These are phyloP conservation scores for Vaccinium myrtillus DNA, from an alignment of 148 eudicot species.

Conservation along the genomic window DNA sequence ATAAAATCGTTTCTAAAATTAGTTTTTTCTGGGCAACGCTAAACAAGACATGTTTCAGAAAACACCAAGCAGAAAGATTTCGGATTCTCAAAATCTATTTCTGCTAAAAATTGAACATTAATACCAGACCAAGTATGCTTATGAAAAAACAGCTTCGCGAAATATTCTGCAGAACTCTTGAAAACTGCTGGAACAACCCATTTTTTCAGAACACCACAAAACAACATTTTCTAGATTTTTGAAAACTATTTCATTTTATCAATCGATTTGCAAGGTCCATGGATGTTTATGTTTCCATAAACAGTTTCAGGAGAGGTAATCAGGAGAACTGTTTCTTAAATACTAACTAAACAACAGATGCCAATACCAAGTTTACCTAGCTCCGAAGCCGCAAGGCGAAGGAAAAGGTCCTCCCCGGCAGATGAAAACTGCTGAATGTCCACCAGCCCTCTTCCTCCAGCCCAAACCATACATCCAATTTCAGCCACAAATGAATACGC, in stretches of 20 bases:
- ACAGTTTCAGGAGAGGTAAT: neutral
- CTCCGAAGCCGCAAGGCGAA: constrained; percentile 16
- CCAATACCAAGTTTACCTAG: neutral
- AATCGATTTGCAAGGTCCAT: too few species aligned
- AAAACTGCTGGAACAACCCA: neutral
- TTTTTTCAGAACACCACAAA: neutral
- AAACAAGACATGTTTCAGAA: neutral
- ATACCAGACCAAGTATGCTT: neutral
- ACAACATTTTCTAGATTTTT: neutral
- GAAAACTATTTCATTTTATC: too few species aligned
- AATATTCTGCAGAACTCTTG: neutral
- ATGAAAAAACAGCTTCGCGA: neutral
- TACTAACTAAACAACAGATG: neutral
- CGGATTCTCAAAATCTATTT: neutral
- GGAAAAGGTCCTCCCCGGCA: constrained; percentile 18
- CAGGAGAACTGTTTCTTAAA: neutral
- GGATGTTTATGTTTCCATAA: too few species aligned
- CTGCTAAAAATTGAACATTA: neutral
- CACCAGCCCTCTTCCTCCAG: constrained; percentile 13
- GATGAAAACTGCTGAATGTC: constrained; percentile 25
- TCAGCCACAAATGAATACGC: constrained; percentile 36
- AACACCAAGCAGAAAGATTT: neutral
- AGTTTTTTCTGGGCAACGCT: neutral
- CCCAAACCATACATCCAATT: constrained; percentile 48
- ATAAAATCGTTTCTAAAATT: neutral